A percentile compares a stretch with the other conserved stretches of the same genome.
Evolutionary conservation across 169 alveolate species (phyloP).

Genomic region (Plasmodium inui): DNA sequence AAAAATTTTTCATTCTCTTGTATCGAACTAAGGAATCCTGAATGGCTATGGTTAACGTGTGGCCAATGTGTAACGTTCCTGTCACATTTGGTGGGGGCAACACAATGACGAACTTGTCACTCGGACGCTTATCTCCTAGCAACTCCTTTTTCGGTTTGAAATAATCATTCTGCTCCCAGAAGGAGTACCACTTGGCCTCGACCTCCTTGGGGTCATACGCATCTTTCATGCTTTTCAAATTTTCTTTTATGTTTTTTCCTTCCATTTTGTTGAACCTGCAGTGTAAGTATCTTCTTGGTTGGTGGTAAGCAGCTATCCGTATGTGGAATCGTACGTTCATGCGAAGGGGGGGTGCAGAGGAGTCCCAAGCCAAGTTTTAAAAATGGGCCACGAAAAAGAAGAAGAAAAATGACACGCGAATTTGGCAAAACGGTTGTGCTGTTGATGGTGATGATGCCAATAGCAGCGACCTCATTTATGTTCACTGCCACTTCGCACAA

Average conservation of each 20-base stretch:
- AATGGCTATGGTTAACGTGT: conserved; percentile 98
- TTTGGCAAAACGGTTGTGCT: not conserved
- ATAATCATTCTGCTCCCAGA: conserved; percentile 95
- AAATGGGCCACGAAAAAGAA: not conserved
- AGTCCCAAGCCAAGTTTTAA: not conserved
- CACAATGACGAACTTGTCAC: conserved; percentile 93
- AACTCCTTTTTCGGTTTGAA: conserved; percentile 83
- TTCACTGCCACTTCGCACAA: not conserved
- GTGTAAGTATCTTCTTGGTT: not conserved
- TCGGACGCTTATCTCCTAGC: conserved; percentile 70
- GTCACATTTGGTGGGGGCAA: conserved; percentile 99
- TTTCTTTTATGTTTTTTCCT: conserved; percentile 24
- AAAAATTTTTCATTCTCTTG: conserved; percentile 96
- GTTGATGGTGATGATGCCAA: not conserved
- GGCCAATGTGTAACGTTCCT: conserved; percentile 99
- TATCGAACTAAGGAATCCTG: conserved; percentile 98
- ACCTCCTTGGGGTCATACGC: conserved; percentile 96
- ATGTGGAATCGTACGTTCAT: conserved; percentile 1
- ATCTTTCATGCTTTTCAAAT: conserved; percentile 84
- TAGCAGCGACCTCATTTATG: not conserved
- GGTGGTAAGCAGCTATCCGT: not conserved
- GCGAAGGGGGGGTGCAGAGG: not conserved
- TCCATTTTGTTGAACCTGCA: conserved; percentile 28
- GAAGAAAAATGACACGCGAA: not conserved
- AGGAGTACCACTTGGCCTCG: conserved; percentile 95